Evolutionary conservation across 1,284 basidiomycete species (phyloP), one percentile per base, ranked within the genome.

Genomic region (Rhodotorula sp.): DNA sequence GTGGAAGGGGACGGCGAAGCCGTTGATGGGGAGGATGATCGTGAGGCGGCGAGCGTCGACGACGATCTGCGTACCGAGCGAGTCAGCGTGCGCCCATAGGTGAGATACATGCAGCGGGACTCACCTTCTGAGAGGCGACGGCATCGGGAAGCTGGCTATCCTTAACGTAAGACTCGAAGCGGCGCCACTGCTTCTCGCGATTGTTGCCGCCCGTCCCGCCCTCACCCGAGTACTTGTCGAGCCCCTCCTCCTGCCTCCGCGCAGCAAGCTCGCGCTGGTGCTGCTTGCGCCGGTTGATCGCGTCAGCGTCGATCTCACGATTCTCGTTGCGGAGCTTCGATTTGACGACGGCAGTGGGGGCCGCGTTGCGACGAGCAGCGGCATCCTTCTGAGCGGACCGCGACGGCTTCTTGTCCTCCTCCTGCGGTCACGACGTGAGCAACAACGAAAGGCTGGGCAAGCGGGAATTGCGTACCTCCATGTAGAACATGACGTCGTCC

Each of bases 1-100:
- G 79, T 99, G 96, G 84, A 97, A 98, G 0, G 96, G 94, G 0
- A 97, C 94, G 0, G 93, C 92, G 76, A 90, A 98, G 6, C 95
- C 95, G 77, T 98, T 88, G 75, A 99, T 88, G 18, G 96, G 96
- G 3, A 99, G 81, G 57, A 99, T 86, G 64, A 99, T 88, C 0
- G 94, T 92, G 74, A 92, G 88, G 22, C 91, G 87, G 77, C 92
- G 91, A 75, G 90, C 88, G 78, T 99, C 96, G 44, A 99, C 89
- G 74, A 87, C 86, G 73, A 99, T 92, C 90, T 97, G 79, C 5
- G 68, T 22, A 22, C 22, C 58, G 47, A 34, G 37, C 26, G 28
- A n/a, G 28, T 56, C 24, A 53, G 28, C 11, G 34, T 0, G 9
- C 20, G 16, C 44, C 3, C 18, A 6, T 28, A 13, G n/a, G 16